These are phyloP conservation scores for Lunasporangiospora selenospora DNA, from an alignment of 192 early-diverging fungal species.

Conservation along the genomic window DNA sequence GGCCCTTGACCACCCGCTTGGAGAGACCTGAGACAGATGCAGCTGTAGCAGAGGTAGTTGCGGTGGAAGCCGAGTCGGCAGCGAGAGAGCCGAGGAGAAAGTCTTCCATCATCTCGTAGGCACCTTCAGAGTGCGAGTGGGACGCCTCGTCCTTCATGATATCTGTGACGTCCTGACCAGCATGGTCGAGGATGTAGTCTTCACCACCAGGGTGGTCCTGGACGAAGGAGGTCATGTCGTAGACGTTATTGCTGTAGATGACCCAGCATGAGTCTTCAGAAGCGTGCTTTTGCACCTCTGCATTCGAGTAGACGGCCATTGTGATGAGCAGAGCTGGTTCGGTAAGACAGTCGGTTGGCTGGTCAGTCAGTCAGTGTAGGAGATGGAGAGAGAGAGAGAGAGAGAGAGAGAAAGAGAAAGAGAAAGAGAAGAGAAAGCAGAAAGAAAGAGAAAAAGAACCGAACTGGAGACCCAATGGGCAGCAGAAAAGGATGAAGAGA, in stretches of 20 bases:
- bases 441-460: not conserved
- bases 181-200: constrained; percentile 86
- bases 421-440: not conserved
- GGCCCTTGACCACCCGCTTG: not conserved
- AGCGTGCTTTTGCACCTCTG: constrained; percentile 79
- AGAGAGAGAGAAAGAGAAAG: not conserved
- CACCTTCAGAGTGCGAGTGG: constrained; percentile 84
- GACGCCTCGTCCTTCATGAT: constrained; percentile 79
- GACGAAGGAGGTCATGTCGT: constrained; percentile 87
- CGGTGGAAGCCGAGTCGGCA: not conserved
- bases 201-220: constrained; percentile 93
- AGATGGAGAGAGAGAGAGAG: not conserved
- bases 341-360: too few relatives aligned
- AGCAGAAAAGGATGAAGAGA: too few relatives aligned
- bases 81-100: constrained; percentile 71
- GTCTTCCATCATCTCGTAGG: constrained; percentile 88
- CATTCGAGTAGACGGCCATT: constrained; percentile 53
- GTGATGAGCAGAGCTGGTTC: too few relatives aligned
- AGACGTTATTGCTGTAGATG: constrained; percentile 79
- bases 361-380: constrained; percentile 2
- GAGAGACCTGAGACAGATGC: not conserved
- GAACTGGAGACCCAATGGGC: not conserved
- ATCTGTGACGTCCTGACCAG: constrained; percentile 79
- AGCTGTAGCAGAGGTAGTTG: not conserved
- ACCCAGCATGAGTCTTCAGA: constrained; percentile 80